Evolutionary conservation across 2,329 filamentous ascomycete species (phyloP), one percentile per base, ranked within the genome.

Genomic region (Colletotrichum lini): DNA sequence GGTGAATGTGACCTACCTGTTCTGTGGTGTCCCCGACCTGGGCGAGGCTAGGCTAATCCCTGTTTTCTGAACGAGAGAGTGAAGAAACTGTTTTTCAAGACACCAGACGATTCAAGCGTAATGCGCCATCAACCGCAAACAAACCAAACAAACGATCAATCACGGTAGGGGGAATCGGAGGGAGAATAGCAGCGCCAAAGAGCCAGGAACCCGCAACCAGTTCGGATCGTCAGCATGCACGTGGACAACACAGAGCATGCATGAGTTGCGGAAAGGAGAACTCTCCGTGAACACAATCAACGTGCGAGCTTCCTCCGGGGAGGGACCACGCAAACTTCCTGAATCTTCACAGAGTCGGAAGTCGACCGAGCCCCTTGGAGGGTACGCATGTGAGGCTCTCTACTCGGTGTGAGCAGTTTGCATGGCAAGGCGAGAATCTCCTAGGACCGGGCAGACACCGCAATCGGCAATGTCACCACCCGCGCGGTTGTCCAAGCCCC

Each of bases 71-170:
- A 42, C 49, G 45, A 49, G 53, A 68, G 54, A 63, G 44, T 15
- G 21, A 45, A 44, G 16, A 49, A 42, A 40, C 2, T 9, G 30
- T 40, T 59, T 72, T 68, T 56, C 49, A 38, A 72, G 35, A 72
- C 69, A 69, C 58, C 47, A 65, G 65, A 69, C 53, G 65, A 64
- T 72, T 72, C 65, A 72, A 69, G 59, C 58, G 59, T 64, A 53
- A 58, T 42, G 42, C 38, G 35, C 26, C 50, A 40, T 69, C 47
- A 60, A 69, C 38, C 47, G 21, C 26, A 69, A 69, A 64, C 65
- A 26, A 68, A 63, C 53, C 10, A 56, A 40, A 18, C 30, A 38
- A 12, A n/a, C 12, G 5, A 7, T 12, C 18, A 35, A 35, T 30
- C 7, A 30, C 1, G 30, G 38, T 56, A 50, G 35, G 40, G 58